Conservation (phyloP, 2,329 filamentous ascomycete species). For the Aspergillus sp. region DNA sequence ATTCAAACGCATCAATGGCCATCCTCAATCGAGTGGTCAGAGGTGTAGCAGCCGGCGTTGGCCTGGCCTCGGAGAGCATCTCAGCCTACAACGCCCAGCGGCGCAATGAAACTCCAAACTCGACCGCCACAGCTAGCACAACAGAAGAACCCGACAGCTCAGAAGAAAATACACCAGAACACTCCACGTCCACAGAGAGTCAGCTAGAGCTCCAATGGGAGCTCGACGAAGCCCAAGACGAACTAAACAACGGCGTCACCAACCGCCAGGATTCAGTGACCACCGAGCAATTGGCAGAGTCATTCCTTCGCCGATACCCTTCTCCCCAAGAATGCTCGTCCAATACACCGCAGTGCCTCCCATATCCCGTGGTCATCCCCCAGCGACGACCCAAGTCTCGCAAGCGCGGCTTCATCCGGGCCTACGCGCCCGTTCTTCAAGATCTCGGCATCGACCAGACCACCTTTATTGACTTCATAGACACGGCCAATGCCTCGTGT, state of each 20-base stretch:
- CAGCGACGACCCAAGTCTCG: slow-evolving; percentile 36
- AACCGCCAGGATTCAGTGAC: background rate
- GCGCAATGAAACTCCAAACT: background rate
- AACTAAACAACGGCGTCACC: background rate
- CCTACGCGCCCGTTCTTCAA: slow-evolving; percentile 37
- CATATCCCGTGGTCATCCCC: slow-evolving; percentile 38
- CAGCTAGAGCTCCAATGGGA: slow-evolving; percentile 15
- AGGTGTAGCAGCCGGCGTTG: slow-evolving; percentile 24
- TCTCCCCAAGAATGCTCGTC: slow-evolving; percentile 9
- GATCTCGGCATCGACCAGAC: slow-evolving; percentile 34
- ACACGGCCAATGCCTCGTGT: slow-evolving; percentile 37
- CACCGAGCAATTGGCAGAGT: slow-evolving; percentile 10
- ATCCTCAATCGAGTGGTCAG: slow-evolving; percentile 6
- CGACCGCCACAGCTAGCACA: background rate
- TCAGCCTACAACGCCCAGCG: slow-evolving; percentile 19
- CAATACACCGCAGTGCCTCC: slow-evolving; percentile 12
- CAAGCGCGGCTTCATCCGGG: slow-evolving; percentile 38
- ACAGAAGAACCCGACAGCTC: background rate
- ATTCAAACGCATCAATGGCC: background rate
- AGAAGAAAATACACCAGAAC: background rate
- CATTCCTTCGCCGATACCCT: slow-evolving; percentile 13
- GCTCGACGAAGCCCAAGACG: slow-evolving; percentile 25
- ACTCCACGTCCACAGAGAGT: background rate
- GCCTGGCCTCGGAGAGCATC: slow-evolving; percentile 24
- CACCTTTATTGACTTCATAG: slow-evolving; percentile 37